Evolutionary conservation across 2,329 filamentous ascomycete species (phyloP).

Genomic region (Aspergillus flavus): DNA sequence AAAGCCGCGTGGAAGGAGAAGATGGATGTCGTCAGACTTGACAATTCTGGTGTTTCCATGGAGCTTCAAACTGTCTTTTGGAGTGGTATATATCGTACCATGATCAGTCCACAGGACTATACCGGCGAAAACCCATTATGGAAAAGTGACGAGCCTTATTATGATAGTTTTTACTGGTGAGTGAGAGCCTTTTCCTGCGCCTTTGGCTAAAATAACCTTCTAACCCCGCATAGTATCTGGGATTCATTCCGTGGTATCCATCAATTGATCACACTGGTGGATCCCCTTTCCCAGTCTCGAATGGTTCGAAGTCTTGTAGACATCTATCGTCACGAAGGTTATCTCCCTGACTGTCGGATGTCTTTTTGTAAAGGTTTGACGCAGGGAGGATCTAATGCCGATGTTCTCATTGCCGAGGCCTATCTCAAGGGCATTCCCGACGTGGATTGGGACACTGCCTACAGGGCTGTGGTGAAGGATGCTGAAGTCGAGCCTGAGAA

Average conservation of each 20-base stretch:
- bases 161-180: conserved; percentile 74
- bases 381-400: conserved; percentile 75
- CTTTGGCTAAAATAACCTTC: too few relatives aligned
- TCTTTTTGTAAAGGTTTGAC: conserved; percentile 73
- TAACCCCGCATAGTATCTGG: conserved; percentile 58
- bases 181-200: conserved; percentile 7
- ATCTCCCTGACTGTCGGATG: conserved; percentile 76
- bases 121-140: conserved; percentile 73
- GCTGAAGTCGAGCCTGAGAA: conserved; percentile 70
- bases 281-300: conserved; percentile 63
- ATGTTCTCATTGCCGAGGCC: conserved; percentile 68
- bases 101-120: conserved; percentile 74
- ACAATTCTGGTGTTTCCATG: conserved; percentile 57
- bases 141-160: conserved; percentile 69
- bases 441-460: conserved; percentile 70
- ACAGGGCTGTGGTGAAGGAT: conserved; percentile 71
- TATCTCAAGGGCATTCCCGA: conserved; percentile 67
- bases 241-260: conserved; percentile 71
- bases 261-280: conserved; percentile 68
- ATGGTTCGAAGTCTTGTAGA: conserved; percentile 74
- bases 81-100: conserved; percentile 69
- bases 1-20: conserved; percentile 64
- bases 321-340: conserved; percentile 70
- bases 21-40: conserved; percentile 59
- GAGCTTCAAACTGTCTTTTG: conserved; percentile 66